These are phyloP conservation scores for Ophiostoma montium DNA, from an alignment of 2,329 filamentous ascomycete species.

Conservation along the genomic window DNA sequence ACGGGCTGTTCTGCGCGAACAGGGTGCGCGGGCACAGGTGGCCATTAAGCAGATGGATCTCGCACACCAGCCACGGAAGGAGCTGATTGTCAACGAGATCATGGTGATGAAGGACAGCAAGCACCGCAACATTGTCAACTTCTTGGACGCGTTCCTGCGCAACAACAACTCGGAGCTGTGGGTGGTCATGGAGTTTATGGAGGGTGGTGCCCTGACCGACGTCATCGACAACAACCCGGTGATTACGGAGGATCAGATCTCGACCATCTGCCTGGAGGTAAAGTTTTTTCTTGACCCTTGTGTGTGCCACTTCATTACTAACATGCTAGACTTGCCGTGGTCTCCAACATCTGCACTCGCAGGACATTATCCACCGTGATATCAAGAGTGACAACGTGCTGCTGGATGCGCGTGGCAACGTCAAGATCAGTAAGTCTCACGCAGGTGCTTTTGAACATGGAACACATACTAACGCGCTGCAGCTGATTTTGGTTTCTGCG, in stretches of 20 bases:
- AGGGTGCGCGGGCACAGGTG: constrained; percentile 74
- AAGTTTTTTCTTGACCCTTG: constrained; percentile 18
- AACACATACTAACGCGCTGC: constrained; percentile 6
- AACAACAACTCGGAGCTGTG: constrained; percentile 94
- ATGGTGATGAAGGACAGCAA: constrained; percentile 99
- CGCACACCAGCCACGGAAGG: constrained; percentile 90
- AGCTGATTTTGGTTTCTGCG: constrained; percentile 99
- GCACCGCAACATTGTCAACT: constrained; percentile 98
- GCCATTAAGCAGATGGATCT: constrained; percentile 99
- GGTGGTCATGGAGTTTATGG: constrained; percentile 99
- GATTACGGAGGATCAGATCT: constrained; percentile 94
- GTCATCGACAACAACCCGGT: constrained; percentile 95
- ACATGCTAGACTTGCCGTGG: constrained; percentile 73
- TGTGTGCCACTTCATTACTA: neutral
- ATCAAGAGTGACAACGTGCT: constrained; percentile 99
- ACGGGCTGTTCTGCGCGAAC: constrained; percentile 60
- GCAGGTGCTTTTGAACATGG: neutral
- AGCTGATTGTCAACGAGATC: constrained; percentile 97
- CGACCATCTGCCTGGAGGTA: constrained; percentile 93
- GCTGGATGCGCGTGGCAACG: constrained; percentile 82
- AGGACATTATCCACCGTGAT: constrained; percentile 96
- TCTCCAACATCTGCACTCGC: constrained; percentile 81
- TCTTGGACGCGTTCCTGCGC: constrained; percentile 88
- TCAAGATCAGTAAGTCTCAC: constrained; percentile 76
- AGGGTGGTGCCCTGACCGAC: constrained; percentile 91